Percentiles rank a stretch among this genome's conserved stretches.
Evolutionary conservation across 2,329 filamentous ascomycete genomes (phyloP).

Genomic region (Neonectria faginata): DNA sequence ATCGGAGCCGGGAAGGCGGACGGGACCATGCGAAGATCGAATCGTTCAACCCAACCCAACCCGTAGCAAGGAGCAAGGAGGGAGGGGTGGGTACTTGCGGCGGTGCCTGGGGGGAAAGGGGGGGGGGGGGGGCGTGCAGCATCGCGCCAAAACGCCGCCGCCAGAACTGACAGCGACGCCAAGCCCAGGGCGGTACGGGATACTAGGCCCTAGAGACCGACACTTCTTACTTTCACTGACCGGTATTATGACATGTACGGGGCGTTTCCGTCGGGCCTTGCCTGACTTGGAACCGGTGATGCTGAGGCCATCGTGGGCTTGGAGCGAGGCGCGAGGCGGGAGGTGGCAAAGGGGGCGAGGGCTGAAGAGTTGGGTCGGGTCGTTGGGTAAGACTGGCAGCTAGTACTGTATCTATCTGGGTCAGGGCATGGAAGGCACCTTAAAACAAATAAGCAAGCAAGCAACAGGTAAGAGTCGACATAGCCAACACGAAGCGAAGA

Average conservation of each 20-base stretch:
- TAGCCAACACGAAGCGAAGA: no score
- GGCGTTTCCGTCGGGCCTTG: slow-evolving; percentile 22
- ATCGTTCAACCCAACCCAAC: slow-evolving; percentile 37
- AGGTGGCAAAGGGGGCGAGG: slow-evolving; percentile 15
- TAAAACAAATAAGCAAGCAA: no score
- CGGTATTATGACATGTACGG: slow-evolving; percentile 39
- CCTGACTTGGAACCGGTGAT: slow-evolving; percentile 29
- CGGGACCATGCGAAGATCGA: slow-evolving; percentile 46
- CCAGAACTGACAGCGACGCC: slow-evolving; percentile 37
- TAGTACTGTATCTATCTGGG: no score
- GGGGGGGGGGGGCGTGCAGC: slow-evolving; percentile 31
- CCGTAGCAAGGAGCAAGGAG: slow-evolving; percentile 7
- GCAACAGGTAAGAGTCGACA: no score
- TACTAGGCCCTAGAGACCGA: slow-evolving; percentile 19
- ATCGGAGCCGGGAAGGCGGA: slow-evolving; percentile 42
- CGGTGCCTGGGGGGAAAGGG: slow-evolving; percentile 6
- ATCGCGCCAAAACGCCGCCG: slow-evolving; percentile 24
- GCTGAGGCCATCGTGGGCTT: slow-evolving; percentile 36
- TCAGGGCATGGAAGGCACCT: no score
- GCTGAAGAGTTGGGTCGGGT: background rate
- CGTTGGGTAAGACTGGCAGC: no score
- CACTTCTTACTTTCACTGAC: slow-evolving; percentile 33
- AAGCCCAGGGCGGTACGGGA: slow-evolving; percentile 28
- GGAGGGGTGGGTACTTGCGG: slow-evolving; percentile 17
- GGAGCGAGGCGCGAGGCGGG: slow-evolving; percentile 23